Evolutionary conservation across 345 rosid genomes (phyloP).

Genomic region (Euphorbia peplus): DNA sequence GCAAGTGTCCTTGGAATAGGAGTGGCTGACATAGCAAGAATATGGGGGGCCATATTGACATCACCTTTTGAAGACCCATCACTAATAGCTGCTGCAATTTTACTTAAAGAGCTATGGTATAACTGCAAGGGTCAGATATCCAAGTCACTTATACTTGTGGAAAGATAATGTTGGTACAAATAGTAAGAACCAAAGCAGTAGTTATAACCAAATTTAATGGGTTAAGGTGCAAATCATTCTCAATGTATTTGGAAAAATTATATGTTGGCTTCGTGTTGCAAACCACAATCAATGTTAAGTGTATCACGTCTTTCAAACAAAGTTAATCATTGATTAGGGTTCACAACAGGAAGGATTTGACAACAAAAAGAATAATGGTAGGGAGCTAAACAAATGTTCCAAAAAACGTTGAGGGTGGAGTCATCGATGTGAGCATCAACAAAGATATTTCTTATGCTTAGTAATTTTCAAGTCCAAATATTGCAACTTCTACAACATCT

Average conservation of each 20-base stretch:
- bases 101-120: conserved; percentile 44
- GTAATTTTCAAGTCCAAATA: not conserved
- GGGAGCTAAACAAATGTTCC: too few relatives aligned
- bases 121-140: conserved; percentile 50
- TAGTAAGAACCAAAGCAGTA: conserved; percentile 2
- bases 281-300: too few relatives aligned
- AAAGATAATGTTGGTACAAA: conserved; percentile 16
- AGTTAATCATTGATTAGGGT: too few relatives aligned
- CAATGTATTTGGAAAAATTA: too few relatives aligned
- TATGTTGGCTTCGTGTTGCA: too few relatives aligned
- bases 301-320: too few relatives aligned
- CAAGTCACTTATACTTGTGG: conserved; percentile 13
- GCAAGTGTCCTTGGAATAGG: conserved; percentile 97
- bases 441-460: not conserved
- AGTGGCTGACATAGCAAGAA: conserved; percentile 96
- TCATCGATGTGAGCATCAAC: not conserved
- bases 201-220: not conserved
- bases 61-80: conserved; percentile 47
- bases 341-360: too few relatives aligned
- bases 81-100: conserved; percentile 24
- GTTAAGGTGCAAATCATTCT: too few relatives aligned
- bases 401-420: too few relatives aligned
- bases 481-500: not conserved
- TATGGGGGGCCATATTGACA: conserved; percentile 84
- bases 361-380: too few relatives aligned